Conservation (phyloP, 2,329 filamentous ascomycete genomes). For the Penicillium capsulatum region DNA sequence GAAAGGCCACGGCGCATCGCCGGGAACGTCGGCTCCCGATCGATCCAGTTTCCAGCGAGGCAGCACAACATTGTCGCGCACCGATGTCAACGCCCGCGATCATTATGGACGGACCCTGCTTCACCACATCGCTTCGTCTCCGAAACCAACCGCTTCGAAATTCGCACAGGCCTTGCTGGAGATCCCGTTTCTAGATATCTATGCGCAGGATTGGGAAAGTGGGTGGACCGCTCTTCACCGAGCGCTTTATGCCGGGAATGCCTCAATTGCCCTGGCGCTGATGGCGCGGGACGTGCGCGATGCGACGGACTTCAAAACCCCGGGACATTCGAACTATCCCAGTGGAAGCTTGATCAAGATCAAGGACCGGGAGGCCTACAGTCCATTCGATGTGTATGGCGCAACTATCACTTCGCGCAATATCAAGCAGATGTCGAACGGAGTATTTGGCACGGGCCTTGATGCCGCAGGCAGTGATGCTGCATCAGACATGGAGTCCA, state of each 20-base stretch:
- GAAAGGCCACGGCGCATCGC: conserved; percentile 43
- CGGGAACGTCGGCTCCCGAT: conserved; percentile 47
- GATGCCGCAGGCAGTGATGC: conserved; percentile 44
- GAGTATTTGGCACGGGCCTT: conserved; percentile 40
- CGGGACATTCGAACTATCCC: conserved; percentile 54
- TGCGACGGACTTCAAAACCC: conserved; percentile 56
- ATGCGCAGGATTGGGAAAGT: conserved; percentile 81
- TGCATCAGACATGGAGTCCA: conserved; percentile 28
- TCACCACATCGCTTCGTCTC: conserved; percentile 76
- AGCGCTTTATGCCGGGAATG: conserved; percentile 83
- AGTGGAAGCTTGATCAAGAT: conserved; percentile 81
- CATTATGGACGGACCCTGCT: conserved; percentile 75
- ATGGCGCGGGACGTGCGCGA: conserved; percentile 72
- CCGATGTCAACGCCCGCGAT: conserved; percentile 82
- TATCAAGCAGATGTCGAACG: conserved; percentile 44
- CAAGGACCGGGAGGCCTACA: conserved; percentile 92
- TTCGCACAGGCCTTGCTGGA: conserved; percentile 79
- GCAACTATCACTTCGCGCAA: conserved; percentile 77
- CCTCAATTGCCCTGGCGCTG: conserved; percentile 76
- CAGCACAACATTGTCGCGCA: conserved; percentile 46
- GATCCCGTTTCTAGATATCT: conserved; percentile 78
- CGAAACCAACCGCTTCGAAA: conserved; percentile 60
- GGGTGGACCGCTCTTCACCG: conserved; percentile 95
- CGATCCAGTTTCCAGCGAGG: conserved; percentile 20
- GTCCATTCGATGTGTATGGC: conserved; percentile 88